A percentile compares a stretch with the other conserved stretches of the same genome.
phyloP scores from a whole-genome alignment of 768 basidiomycete genomes.

The Ephemerocybe angulata region DNA sequence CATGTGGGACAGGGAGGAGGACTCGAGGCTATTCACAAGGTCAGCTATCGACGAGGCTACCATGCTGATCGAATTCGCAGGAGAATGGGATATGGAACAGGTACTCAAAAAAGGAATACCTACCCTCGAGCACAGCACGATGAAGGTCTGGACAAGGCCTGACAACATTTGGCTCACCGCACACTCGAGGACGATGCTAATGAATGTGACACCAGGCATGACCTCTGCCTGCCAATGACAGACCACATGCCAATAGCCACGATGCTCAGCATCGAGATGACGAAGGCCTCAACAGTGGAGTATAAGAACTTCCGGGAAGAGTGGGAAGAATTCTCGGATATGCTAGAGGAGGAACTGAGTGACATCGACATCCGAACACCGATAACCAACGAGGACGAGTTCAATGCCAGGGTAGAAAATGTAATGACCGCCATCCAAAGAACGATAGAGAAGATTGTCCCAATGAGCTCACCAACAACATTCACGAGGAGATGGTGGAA shows the following conservation, averaged over 20 bases:
- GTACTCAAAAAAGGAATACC: conserved; percentile 28
- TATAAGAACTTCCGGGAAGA: conserved; percentile 16
- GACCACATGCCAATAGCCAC: conserved; percentile 42
- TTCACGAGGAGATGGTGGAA: conserved; percentile 20
- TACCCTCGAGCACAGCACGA: conserved; percentile 25
- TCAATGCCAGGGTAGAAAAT: background rate
- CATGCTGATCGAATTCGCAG: conserved; percentile 23
- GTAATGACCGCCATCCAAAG: conserved; percentile 10
- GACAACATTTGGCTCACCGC: conserved; percentile 41
- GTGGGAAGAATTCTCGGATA: conserved; percentile 17
- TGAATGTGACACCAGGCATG: conserved; percentile 22
- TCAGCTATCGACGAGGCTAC: conserved; percentile 18
- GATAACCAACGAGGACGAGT: background rate
- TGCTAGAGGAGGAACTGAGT: background rate
- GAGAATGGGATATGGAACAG: conserved; percentile 28
- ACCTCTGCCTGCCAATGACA: conserved; percentile 19
- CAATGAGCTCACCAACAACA: background rate
- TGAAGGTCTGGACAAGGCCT: conserved; percentile 32
- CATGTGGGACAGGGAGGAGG: conserved; percentile 31
- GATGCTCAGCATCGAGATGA: conserved; percentile 19
- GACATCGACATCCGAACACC: background rate
- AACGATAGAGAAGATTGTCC: conserved; percentile 5
- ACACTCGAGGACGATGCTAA: conserved; percentile 14
- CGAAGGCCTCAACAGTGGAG: background rate
- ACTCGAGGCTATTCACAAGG: conserved; percentile 31